Base-by-base conservation (phyloP, 495 filamentous ascomycete species). In the Hypomontagnella monticulosa region DNA sequence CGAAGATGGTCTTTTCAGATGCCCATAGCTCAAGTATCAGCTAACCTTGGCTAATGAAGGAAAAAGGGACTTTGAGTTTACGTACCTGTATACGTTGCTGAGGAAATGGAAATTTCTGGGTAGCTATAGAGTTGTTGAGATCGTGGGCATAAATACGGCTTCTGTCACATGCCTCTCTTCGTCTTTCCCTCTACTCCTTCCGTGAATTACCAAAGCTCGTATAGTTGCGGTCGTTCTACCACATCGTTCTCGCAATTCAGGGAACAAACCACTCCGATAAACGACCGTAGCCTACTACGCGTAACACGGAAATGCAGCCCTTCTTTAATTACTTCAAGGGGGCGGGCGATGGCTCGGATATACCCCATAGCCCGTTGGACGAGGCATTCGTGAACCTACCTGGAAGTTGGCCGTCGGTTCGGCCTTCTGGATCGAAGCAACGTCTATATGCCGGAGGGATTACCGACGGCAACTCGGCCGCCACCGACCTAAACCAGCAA, bases 61-160 rank as follows among this genome's bases (percentile, higher is more conserved):
- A 18, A 19, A 16, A 36, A 23, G 27, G 10, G 5, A 23, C n/a
- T 57, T 67, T 57, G 46, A 48, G 51, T 67, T 60, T 37, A 12
- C 5, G 57, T 61, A 15, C 57, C 46, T 57, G 38, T n/a, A n/a
- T n/a, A n/a, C n/a, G n/a, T n/a, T n/a, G n/a, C n/a, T n/a, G n/a
- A n/a, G n/a, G n/a, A n/a, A n/a, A n/a, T n/a, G n/a, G n/a, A n/a
- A n/a, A n/a, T n/a, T n/a, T n/a, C n/a, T n/a, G n/a, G n/a, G 12
- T 15, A 10, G 30, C 8, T 38, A 32, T 5, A 53, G 27, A 50
- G 14, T 12, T 11, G 9, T 41, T 27, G 15, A 41, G 18, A 37
- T 54, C 33, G 43, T 14, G 15, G 56, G 23, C 7, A 41, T 51
- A 12, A 12, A 15, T 40, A 19, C 14, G 20, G 11, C 10, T 8